Base-by-base conservation (phyloP, 1,284 basidiomycete species). In the Mycena citricolor region DNA sequence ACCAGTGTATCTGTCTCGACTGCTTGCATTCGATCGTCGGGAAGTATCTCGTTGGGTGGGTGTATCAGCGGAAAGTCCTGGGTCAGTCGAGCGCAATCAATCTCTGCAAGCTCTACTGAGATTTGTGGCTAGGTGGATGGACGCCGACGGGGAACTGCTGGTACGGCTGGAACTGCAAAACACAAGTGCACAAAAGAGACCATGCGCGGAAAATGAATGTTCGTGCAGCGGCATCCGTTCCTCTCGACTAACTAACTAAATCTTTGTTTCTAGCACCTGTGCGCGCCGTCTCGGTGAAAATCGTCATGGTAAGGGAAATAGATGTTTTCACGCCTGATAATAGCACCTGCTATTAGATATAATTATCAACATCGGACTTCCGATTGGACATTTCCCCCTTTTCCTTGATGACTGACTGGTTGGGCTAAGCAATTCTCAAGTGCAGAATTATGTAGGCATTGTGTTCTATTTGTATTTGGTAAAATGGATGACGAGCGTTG, bases 111-210 rank as follows among this genome's bases (percentile, higher is more conserved):
- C n/a, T n/a, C n/a, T n/a, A n/a, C n/a, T n/a, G n/a, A n/a, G 26
- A 12, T 13, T 21, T 8, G 20, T 14, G 14, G 11, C 16, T 19
- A 47, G 50, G 36, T 16, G 45, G 45, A n/a, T 48, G 50, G 50
- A 48, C 16, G 19, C 31, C 38, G 23, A 42, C 42, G 26, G 36
- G 41, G 8, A 42, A 52, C 12, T 52, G 46, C 39, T 48, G 50
- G 50, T 52, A 52, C n/a, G 46, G 46, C 1, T 52, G 44, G n/a
- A 36, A 45, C 29, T 52, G 46, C 35, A 48, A 32, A 14, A 52
- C 50, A 21, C 50, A 52, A 34, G 26, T 39, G 14, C 50, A 52
- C 17, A 52, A 48, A 14, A 11, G 12, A 4, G 30, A 22, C 13
- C 49, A 51, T 21, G 49, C 45, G 2, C 40, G 38, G 25, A 33